Evolutionary conservation across 2,329 filamentous ascomycete genomes (phyloP), one percentile per base, ranked within the genome.

Genomic region (Epichloe coenophiala): DNA sequence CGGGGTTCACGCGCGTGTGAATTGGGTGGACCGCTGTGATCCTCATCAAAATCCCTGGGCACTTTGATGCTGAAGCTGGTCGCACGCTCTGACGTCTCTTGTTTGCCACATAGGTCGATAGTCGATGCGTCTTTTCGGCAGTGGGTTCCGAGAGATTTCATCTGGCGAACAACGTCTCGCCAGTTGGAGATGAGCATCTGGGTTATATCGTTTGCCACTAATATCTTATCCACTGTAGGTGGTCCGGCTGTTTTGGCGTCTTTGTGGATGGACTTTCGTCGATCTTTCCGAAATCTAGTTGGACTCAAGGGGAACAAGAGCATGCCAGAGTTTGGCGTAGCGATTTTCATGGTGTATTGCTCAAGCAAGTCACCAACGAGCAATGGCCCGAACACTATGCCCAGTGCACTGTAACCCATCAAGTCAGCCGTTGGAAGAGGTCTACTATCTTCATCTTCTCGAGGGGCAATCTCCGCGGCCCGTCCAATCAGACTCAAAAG

Each of bases 151-250:
- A 82, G 58, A 41, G 66, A 71, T 51, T 68, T 75, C 68, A 84
- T 74, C 51, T 85, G 76, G 39, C 72, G 69, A 42, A 83, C 77
- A 11, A 84, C 71, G 45, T 83, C 79, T 52, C 76, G 69, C 83
- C 82, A 86, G 54, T 83, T 74, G 1, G 73, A 68, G 46, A 85
- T 78, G 5, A 86, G 65, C 80, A 85, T 84, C 60, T 83, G 78
- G 0, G 78, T 69, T 33, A 85, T 74, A 35, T 67, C 65, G 53
- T 80, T 82, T 11, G 78, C 79, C 49, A 81, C 64, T 43, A 72
- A 69, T 21, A 81, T 68, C 56, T 78, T 83, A 65, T 81, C 73
- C 17, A 83, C 63, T 0, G 64, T 61, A 4, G 67, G 59, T 3
- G 63, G 52, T 0, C 59, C 55, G 1, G 51, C 13, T 8, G 44